phyloP scores from a whole-genome alignment of 129 eudicot species.

The Mikania micrantha region DNA sequence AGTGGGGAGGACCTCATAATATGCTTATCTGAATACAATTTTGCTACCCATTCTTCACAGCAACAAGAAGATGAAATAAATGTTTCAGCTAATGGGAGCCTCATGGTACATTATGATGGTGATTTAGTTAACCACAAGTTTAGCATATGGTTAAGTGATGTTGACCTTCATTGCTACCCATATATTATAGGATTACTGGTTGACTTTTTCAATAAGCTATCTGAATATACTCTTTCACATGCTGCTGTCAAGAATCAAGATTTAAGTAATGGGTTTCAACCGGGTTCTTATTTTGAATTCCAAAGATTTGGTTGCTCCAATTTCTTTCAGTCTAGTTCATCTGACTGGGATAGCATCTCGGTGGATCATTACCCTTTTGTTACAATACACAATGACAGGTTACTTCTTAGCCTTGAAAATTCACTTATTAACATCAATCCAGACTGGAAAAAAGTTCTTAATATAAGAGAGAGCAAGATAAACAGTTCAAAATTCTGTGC shows the following conservation, averaged over 20 bases:
- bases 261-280: slow-evolving; percentile 11
- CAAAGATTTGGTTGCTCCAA: slow-evolving; percentile 53
- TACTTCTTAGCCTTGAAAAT: slow-evolving; percentile 40
- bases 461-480: slow-evolving; percentile 30
- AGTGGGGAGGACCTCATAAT: slow-evolving; percentile 28
- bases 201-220: slow-evolving; percentile 51
- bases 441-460: slow-evolving; percentile 40
- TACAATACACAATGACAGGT: slow-evolving; percentile 37
- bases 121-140: slow-evolving; percentile 23
- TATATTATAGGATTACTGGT: slow-evolving; percentile 45
- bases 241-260: slow-evolving; percentile 19
- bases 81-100: slow-evolving; percentile 35
- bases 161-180: slow-evolving; percentile 79
- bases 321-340: slow-evolving; percentile 26
- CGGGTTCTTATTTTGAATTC: slow-evolving; percentile 38
- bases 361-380: slow-evolving; percentile 55
- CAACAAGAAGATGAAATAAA: slow-evolving; percentile 19
- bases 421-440: slow-evolving; percentile 35
- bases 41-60: slow-evolving; percentile 16
- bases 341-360: slow-evolving; percentile 50
- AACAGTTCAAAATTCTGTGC: slow-evolving; percentile 24
- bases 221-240: slow-evolving; percentile 24
- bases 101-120: slow-evolving; percentile 50
- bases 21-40: slow-evolving; percentile 35
- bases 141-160: slow-evolving; percentile 40